Conservation (phyloP, 2,329 filamentous ascomycete genomes). For the Colletotrichum trifolii region DNA sequence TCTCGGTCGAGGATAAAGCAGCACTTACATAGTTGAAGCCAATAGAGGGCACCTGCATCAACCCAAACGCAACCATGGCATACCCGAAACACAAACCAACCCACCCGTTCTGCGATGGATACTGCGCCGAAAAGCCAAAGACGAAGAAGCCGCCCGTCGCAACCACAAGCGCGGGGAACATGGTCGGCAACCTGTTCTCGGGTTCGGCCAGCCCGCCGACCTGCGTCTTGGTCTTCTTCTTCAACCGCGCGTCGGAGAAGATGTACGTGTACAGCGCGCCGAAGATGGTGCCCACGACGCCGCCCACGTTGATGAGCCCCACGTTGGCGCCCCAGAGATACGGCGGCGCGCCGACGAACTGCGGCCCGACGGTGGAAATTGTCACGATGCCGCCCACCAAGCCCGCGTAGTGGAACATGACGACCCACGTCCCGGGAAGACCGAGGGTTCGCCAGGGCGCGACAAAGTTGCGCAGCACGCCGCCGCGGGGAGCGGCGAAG, state of each 20-base stretch:
- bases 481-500: constrained; percentile 39
- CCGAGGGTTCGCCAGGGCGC: constrained; percentile 44
- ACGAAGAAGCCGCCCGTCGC: constrained; percentile 48
- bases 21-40: constrained; percentile 53
- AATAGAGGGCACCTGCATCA: constrained; percentile 52
- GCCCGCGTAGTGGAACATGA: constrained; percentile 51
- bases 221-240: constrained; percentile 37
- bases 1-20: background rate
- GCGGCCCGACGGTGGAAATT: constrained; percentile 48
- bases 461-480: constrained; percentile 38
- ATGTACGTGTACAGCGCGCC: constrained; percentile 44
- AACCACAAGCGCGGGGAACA: constrained; percentile 44
- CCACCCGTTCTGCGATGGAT: constrained; percentile 45
- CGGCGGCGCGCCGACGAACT: constrained; percentile 44
- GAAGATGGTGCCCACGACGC: constrained; percentile 44
- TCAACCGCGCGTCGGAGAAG: constrained; percentile 41
- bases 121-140: constrained; percentile 51
- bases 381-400: constrained; percentile 49
- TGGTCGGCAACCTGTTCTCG: constrained; percentile 45
- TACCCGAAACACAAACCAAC: constrained; percentile 48
- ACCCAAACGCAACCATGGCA: constrained; percentile 50
- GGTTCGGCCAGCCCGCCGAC: constrained; percentile 47
- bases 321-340: constrained; percentile 49
- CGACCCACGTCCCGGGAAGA: constrained; percentile 49
- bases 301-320: constrained; percentile 49